Evolutionary conservation across 2,329 filamentous ascomycete genomes (phyloP).

Genomic region (Cordyceps cicadae): DNA sequence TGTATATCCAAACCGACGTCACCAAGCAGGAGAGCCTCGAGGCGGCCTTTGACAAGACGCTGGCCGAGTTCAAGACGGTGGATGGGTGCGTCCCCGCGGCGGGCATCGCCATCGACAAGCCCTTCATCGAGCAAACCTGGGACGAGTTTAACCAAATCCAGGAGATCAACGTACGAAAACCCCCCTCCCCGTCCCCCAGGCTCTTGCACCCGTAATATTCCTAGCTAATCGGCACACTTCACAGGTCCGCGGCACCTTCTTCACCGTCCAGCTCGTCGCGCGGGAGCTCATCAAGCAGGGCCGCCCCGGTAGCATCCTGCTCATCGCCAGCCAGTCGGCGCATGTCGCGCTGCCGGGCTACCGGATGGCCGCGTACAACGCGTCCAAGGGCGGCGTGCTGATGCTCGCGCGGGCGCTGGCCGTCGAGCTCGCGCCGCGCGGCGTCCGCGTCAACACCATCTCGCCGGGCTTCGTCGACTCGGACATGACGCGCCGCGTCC

Average conservation of each 20-base stretch:
- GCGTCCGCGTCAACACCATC: conserved; percentile 31
- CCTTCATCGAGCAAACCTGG: conserved; percentile 36
- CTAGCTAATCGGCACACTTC: too few relatives aligned
- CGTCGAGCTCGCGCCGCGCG: conserved; percentile 29
- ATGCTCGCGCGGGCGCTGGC: conserved; percentile 32
- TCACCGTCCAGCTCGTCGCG: conserved; percentile 29
- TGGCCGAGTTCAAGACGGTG: conserved; percentile 20
- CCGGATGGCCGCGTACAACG: conserved; percentile 34
- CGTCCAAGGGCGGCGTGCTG: conserved; percentile 33
- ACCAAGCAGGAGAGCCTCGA: conserved; percentile 23
- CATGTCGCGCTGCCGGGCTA: conserved; percentile 29
- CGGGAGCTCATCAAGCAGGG: conserved; percentile 32
- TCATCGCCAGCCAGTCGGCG: conserved; percentile 29
- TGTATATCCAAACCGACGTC: conserved; percentile 26
- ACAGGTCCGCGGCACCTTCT: conserved; percentile 34
- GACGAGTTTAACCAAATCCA: conserved; percentile 32
- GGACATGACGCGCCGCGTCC: conserved; percentile 26
- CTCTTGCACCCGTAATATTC: too few relatives aligned
- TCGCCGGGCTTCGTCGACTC: conserved; percentile 31
- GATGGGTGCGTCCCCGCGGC: conserved; percentile 27
- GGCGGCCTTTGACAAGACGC: conserved; percentile 17
- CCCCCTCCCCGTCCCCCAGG: too few relatives aligned
- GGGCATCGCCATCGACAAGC: conserved; percentile 35
- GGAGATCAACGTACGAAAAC: conserved; percentile 32
- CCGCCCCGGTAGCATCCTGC: conserved; percentile 31